phyloP scores from a whole-genome alignment of 768 basidiomycete genomes.

The Agrocybe chaxingu region DNA sequence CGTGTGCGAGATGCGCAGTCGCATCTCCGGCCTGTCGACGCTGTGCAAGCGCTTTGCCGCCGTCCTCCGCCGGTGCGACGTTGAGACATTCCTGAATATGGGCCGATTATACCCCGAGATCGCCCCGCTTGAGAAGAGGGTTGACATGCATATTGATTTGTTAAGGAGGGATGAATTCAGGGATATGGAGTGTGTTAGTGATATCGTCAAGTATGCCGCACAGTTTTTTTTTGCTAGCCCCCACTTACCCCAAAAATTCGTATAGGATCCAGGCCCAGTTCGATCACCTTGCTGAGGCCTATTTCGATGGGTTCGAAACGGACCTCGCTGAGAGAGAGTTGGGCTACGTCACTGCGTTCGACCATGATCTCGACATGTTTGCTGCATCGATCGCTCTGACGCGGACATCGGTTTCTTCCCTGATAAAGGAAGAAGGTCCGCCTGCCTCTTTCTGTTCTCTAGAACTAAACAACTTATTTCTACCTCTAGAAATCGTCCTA shows the following conservation, averaged over 20 bases:
- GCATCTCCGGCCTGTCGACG: constrained; percentile 74
- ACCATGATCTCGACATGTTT: constrained; percentile 92
- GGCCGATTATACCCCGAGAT: constrained; percentile 85
- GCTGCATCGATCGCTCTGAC: constrained; percentile 87
- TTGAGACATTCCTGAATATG: constrained; percentile 81
- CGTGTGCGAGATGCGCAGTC: constrained; percentile 92
- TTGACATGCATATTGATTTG: constrained; percentile 89
- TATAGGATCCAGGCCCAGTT: constrained; percentile 87
- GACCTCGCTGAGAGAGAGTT: constrained; percentile 91
- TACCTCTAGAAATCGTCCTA: constrained; percentile 58
- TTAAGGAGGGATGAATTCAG: constrained; percentile 87
- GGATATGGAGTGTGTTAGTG: constrained; percentile 90
- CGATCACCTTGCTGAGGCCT: constrained; percentile 86
- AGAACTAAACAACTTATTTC: not conserved
- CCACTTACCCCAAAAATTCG: not conserved
- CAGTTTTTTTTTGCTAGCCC: not conserved
- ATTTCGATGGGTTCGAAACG: constrained; percentile 78
- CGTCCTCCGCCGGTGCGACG: constrained; percentile 75
- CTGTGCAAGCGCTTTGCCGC: constrained; percentile 90
- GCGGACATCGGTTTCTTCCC: constrained; percentile 76
- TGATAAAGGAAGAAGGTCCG: constrained; percentile 76
- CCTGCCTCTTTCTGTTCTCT: not conserved
- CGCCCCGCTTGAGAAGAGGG: constrained; percentile 81
- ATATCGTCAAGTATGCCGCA: constrained; percentile 73
- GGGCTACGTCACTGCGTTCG: constrained; percentile 76